Evolutionary conservation across 176 grass and related monocot genomes (phyloP).

Genomic region (Sorghum bicolor): DNA sequence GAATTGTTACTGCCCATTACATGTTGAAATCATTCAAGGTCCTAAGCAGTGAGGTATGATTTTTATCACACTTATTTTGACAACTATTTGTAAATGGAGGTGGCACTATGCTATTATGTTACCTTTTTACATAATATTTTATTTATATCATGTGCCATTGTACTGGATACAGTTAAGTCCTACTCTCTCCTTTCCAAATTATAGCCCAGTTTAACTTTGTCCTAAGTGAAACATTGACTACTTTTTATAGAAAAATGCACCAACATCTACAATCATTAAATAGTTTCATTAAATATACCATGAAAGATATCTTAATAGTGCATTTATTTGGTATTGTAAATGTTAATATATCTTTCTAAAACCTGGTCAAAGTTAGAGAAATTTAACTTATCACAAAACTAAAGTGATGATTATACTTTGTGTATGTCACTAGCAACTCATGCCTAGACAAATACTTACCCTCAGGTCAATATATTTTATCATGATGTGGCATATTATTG

Average conservation of each 20-base stretch:
- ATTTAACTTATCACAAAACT: neutral
- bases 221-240: neutral
- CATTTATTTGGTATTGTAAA: neutral
- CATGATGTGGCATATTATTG: neutral
- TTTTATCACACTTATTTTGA: conserved; percentile 2
- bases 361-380: neutral
- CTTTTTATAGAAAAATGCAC: neutral
- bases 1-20: neutral
- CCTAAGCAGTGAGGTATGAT: conserved; percentile 21
- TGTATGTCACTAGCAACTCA: neutral
- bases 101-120: neutral
- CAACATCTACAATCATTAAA: neutral
- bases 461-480: neutral
- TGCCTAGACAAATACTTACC: neutral
- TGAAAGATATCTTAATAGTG: neutral
- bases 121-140: neutral
- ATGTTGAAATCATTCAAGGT: neutral
- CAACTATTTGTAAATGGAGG: neutral
- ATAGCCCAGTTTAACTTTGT: neutral
- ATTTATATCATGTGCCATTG: neutral
- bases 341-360: neutral
- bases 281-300: neutral
- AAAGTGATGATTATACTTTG: neutral
- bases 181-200: neutral
- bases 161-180: neutral